Evolutionary conservation across 805 yeast genomes (phyloP).

Genomic region (Sugiyamaella americana): DNA sequence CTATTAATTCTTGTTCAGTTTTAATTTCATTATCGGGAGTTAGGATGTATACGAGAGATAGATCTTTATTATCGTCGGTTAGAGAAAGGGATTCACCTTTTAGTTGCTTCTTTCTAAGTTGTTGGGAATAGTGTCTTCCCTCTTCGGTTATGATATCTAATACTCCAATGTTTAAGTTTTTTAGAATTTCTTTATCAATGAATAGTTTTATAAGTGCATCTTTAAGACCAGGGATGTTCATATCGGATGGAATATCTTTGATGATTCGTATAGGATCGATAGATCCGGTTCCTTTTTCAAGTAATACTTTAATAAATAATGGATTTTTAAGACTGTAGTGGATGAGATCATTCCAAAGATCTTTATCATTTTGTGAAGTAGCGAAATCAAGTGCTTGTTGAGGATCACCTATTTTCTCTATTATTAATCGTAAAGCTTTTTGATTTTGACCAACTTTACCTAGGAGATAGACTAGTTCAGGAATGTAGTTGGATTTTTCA

Average conservation of each 20-base stretch:
- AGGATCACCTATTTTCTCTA: conserved; percentile 73
- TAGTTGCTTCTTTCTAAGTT: conserved; percentile 28
- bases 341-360: conserved; percentile 74
- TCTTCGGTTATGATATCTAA: conserved; percentile 50
- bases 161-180: conserved; percentile 48
- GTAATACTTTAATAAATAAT: conserved; percentile 64
- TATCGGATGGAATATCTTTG: conserved; percentile 52
- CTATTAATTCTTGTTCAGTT: conserved; percentile 25
- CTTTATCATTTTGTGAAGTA: conserved; percentile 55
- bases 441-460: conserved; percentile 77
- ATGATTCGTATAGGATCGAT: conserved; percentile 68
- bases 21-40: conserved; percentile 15
- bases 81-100: conserved; percentile 33
- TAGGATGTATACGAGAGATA: conserved; percentile 16
- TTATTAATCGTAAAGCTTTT: conserved; percentile 69
- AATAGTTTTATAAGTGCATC: conserved; percentile 55
- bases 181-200: conserved; percentile 50
- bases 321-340: conserved; percentile 68
- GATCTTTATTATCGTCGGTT: conserved; percentile 24
- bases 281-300: conserved; percentile 45
- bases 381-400: conserved; percentile 77
- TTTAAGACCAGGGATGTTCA: conserved; percentile 61
- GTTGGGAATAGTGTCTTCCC: conserved; percentile 35
- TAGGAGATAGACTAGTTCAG: conserved; percentile 74
- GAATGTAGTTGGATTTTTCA: conserved; percentile 44